These are phyloP conservation scores for Ceriops tagal DNA, from an alignment of 345 rosid species.

Conservation along the genomic window DNA sequence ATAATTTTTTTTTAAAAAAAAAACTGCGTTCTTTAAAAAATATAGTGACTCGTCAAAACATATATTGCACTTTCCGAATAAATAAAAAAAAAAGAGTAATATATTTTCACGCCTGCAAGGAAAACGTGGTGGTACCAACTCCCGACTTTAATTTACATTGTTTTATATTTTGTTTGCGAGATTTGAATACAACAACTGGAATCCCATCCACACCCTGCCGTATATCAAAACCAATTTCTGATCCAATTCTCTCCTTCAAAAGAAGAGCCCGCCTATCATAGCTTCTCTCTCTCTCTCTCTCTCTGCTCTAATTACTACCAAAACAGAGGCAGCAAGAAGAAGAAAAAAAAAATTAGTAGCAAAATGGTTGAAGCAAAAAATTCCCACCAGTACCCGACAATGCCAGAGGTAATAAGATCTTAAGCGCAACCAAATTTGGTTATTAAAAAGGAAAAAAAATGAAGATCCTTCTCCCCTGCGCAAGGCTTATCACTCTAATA, in stretches of 20 bases:
- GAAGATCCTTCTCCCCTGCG: too few species aligned
- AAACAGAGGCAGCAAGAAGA: neutral
- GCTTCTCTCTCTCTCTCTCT: conserved; percentile 4
- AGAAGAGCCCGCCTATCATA: neutral
- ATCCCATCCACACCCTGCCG: neutral
- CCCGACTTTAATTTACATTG: too few species aligned
- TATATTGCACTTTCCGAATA: too few species aligned
- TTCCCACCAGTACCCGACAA: conserved; percentile 45
- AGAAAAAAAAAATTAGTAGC: conserved; percentile 3
- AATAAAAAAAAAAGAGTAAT: too few species aligned
- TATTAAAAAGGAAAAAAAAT: neutral
- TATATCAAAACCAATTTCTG: too few species aligned
- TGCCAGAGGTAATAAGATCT: conserved; percentile 57
- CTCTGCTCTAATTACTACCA: neutral
- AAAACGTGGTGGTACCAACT: too few species aligned
- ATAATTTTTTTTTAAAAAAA: too few species aligned
- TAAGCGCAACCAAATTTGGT: neutral
- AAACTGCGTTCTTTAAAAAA: too few species aligned
- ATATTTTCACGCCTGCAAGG: too few species aligned
- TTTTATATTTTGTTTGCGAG: too few species aligned
- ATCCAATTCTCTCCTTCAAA: neutral
- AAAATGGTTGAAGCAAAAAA: conserved; percentile 42
- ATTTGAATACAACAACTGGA: neutral
- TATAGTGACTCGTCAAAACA: too few species aligned
- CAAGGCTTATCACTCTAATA: neutral